phyloP scores from a whole-genome alignment of 768 basidiomycete genomes.

The Candolleomyces eurysporus region DNA sequence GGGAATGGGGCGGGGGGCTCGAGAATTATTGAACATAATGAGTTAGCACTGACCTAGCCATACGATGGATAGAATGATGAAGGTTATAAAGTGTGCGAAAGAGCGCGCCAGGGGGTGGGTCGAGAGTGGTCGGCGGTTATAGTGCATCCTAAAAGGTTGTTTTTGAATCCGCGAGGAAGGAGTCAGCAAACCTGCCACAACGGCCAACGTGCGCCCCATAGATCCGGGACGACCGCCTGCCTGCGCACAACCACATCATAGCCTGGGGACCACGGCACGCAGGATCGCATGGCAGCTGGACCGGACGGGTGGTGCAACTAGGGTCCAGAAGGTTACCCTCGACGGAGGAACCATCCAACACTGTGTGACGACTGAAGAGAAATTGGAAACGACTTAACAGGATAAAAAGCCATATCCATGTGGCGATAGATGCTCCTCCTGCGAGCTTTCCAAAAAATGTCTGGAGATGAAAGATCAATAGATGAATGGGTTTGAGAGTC shows the following conservation, averaged over 20 bases:
- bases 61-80: constrained; percentile 23
- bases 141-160: constrained; percentile 22
- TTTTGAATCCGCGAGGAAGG: neutral
- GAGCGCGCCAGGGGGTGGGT: constrained; percentile 30
- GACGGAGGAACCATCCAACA: neutral
- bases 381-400: constrained; percentile 22
- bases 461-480: constrained; percentile 13
- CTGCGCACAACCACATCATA: no score
- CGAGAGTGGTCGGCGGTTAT: constrained; percentile 27
- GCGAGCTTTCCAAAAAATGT: constrained; percentile 33
- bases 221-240: no score
- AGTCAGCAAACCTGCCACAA: neutral
- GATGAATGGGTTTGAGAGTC: neutral
- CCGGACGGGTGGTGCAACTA: no score
- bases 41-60: constrained; percentile 29
- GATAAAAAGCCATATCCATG: constrained; percentile 33
- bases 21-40: neutral
- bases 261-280: no score
- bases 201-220: neutral
- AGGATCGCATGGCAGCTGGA: no score
- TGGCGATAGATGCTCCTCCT: constrained; percentile 25
- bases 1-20: neutral
- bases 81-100: constrained; percentile 30
- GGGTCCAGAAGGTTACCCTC: no score
- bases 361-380: neutral